Base-by-base conservation (phyloP, 805 yeast species). In the Torulaspora franciscae region DNA sequence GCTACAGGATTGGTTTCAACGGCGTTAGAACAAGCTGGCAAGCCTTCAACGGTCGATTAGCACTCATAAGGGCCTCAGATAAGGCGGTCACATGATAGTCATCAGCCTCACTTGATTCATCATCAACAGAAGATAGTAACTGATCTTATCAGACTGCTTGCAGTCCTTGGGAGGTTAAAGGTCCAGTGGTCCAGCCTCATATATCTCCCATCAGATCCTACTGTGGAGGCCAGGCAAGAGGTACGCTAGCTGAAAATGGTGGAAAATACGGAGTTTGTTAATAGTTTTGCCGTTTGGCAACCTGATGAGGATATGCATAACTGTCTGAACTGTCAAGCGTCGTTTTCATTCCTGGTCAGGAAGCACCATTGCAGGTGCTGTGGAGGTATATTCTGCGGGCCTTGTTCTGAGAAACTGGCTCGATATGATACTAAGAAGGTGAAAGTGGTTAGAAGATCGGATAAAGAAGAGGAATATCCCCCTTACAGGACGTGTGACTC, bases 291-390 rank as follows among this genome's bases (percentile, higher is more conserved):
- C 3, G 46, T 47, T 28, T 64, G 68, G 68, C 65, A 64, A 38
- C 55, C 59, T 2, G 66, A 64, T 39, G 57, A 57, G 14, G 55
- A 52, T 34, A 46, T 56, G 25, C 46, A 45, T 2, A 46, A 49
- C 7, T 82, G 88, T 54, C 67, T 70, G 25, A 58, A 72, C 11
- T 82, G 88, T 56, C 52, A 60, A 13, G 45, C 61, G 0, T 53
- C 52, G 27, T 82, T 75, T 59, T 68, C 75, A 1, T 66, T 80
- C 42, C 70, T 80, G 54, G 70, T 73, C 50, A 67, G 87, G 46
- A 72, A 80, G 45, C 88, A 82, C 61, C 88, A 82, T 61, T 82
- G 88, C 57, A 69, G 88, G 34, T 72, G 73, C 49, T 82, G 88
- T 63, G 88, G 88, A 1, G 67, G 76, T n/a, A 74, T 81, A 3